Evolutionary conservation across 768 basidiomycete species (phyloP).

Genomic region (Cyathus striatus): DNA sequence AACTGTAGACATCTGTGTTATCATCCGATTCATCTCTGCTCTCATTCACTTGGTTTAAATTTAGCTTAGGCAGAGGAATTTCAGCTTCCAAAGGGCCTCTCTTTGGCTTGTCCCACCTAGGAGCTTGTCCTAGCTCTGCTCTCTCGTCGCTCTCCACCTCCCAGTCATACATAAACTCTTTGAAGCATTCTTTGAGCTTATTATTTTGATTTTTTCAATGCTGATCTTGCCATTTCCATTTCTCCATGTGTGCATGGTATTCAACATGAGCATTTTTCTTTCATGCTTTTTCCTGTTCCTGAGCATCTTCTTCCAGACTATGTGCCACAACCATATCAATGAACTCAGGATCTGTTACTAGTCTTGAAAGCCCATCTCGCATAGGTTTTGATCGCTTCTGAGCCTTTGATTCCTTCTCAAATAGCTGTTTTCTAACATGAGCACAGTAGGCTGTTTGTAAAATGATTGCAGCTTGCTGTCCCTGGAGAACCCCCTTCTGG

Average conservation of each 20-base stretch:
- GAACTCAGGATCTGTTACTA: background rate
- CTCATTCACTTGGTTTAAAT: too few species aligned
- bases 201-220: background rate
- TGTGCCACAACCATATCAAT: background rate
- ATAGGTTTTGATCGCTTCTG: background rate
- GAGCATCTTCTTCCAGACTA: background rate
- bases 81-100: too few species aligned
- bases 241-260: background rate
- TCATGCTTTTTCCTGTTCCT: background rate
- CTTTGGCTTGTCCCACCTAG: too few species aligned
- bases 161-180: background rate
- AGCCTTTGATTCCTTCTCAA: background rate
- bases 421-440: background rate
- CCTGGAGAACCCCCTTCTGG: background rate
- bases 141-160: background rate
- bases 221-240: background rate
- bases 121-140: too few species aligned
- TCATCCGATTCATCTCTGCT: too few species aligned
- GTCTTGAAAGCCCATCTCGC: background rate
- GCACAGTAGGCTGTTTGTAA: background rate
- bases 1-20: too few species aligned
- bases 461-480: background rate
- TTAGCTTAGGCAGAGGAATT: too few species aligned
- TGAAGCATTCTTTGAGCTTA: background rate
- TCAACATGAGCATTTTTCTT: background rate